A percentile compares a stretch with the other conserved stretches of the same genome.
phyloP scores from a whole-genome alignment of 176 grass and related monocot species.

The Puya raimondii region DNA sequence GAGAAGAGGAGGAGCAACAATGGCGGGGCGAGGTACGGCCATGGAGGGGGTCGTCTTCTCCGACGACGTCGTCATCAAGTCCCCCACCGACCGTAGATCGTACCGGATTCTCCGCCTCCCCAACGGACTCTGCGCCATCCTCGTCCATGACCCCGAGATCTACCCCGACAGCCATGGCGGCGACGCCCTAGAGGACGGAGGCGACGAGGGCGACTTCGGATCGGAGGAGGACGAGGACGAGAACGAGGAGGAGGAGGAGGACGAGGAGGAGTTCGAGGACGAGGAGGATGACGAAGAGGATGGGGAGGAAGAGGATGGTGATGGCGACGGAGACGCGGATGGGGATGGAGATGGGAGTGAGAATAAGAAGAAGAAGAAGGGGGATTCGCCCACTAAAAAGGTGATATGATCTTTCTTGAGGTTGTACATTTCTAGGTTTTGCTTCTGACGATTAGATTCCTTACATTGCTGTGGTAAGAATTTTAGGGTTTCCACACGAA shows the following conservation, averaged over 20 bases:
- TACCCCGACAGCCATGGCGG: conserved; percentile 39
- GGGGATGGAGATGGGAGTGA: conserved; percentile 38
- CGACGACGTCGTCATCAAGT: conserved; percentile 66
- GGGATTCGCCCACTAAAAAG: conserved; percentile 61
- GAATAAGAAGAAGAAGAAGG: conserved; percentile 42
- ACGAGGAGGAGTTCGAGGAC: conserved; percentile 20
- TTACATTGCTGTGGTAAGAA: too few relatives aligned
- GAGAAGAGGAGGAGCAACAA: background rate
- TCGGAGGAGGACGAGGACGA: conserved; percentile 20
- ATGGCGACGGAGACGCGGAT: conserved; percentile 8
- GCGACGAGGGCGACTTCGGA: conserved; percentile 10
- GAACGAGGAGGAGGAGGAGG: conserved; percentile 14
- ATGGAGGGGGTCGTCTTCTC: background rate
- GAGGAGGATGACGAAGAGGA: conserved; percentile 10
- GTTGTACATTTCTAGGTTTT: conserved; percentile 4
- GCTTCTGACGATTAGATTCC: background rate
- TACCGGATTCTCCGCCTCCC: conserved; percentile 66
- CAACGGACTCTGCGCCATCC: conserved; percentile 63
- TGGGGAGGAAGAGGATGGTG: conserved; percentile 22
- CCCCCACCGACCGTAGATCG: conserved; percentile 63
- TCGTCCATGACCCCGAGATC: conserved; percentile 87
- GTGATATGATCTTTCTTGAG: conserved; percentile 5
- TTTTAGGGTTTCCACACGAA: too few relatives aligned
- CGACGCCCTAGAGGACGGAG: conserved; percentile 10
- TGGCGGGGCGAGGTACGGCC: too few relatives aligned